Conservation (phyloP, 768 basidiomycete genomes). For the Hortiboletus campestris region DNA sequence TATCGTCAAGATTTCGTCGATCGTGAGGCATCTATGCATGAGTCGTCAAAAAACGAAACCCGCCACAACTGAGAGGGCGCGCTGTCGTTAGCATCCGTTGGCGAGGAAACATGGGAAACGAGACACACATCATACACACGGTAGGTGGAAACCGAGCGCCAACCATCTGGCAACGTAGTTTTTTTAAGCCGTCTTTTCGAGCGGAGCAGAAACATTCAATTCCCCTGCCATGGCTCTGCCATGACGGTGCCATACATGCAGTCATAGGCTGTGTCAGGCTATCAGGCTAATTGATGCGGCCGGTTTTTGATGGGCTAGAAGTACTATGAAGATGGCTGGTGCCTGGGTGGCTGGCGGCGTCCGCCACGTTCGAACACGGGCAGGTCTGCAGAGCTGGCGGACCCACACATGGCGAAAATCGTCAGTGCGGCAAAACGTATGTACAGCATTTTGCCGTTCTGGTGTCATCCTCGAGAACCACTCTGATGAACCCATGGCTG, state of each 20-base stretch:
- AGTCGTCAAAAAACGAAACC: slow-evolving; percentile 17
- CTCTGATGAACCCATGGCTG: background rate
- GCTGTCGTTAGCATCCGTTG: background rate
- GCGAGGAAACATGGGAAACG: background rate
- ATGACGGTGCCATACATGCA: background rate
- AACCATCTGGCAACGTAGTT: background rate
- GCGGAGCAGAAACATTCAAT: slow-evolving; percentile 19
- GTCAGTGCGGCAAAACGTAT: background rate
- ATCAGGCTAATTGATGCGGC: slow-evolving; percentile 17
- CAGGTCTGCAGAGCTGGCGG: background rate
- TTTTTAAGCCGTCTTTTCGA: slow-evolving; percentile 19
- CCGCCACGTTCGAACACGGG: background rate
- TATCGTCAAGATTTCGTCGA: slow-evolving; percentile 34
- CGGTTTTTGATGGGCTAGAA: slow-evolving; percentile 7
- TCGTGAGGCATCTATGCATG: slow-evolving; percentile 34
- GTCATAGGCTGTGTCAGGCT: slow-evolving; percentile 15
- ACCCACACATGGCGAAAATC: slow-evolving; percentile 3
- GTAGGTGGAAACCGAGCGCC: slow-evolving; percentile 15
- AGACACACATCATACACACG: slow-evolving; percentile 26
- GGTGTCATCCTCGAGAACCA: background rate
- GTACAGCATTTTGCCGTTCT: slow-evolving; percentile 3
- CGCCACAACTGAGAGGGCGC: slow-evolving; percentile 9
- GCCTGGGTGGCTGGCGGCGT: slow-evolving; percentile 14
- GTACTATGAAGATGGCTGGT: slow-evolving; percentile 18
- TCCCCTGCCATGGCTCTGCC: slow-evolving; percentile 1